Percentiles rank a stretch among this genome's conserved stretches.
These are phyloP conservation scores for Aspergillus transmontanensis DNA, from an alignment of 2,329 filamentous ascomycete species.

Conservation along the genomic window DNA sequence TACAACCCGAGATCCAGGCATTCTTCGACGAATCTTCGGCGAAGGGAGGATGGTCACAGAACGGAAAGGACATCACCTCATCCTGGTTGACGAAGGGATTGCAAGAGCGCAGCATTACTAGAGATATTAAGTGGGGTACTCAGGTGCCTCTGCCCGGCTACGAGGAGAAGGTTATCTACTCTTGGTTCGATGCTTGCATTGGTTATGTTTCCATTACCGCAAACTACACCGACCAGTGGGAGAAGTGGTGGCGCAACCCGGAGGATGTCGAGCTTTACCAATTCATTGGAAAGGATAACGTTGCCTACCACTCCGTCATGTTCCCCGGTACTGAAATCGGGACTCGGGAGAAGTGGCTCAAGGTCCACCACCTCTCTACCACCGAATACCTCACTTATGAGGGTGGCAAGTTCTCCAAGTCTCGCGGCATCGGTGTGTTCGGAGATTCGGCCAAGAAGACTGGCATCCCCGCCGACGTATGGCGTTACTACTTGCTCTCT, in stretches of 20 bases:
- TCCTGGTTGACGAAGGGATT: conserved; percentile 70
- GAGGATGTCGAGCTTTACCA: conserved; percentile 88
- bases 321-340: conserved; percentile 88
- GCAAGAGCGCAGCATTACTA: conserved; percentile 83
- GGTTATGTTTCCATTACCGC: conserved; percentile 95
- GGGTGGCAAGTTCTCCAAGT: conserved; percentile 90
- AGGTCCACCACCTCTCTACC: conserved; percentile 83
- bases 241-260: conserved; percentile 92
- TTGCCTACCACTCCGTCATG: conserved; percentile 85
- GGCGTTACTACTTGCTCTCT: conserved; percentile 87
- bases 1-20: conserved; percentile 73
- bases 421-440: conserved; percentile 85
- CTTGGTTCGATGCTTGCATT: conserved; percentile 91
- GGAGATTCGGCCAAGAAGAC: conserved; percentile 87
- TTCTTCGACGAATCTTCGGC: conserved; percentile 76
- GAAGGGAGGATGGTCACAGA: conserved; percentile 61
- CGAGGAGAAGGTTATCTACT: conserved; percentile 82
- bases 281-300: conserved; percentile 94
- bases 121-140: conserved; percentile 89
- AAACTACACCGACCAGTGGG: conserved; percentile 84
- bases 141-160: conserved; percentile 63
- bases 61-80: conserved; percentile 48
- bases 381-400: conserved; percentile 91
- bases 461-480: conserved; percentile 82
- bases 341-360: conserved; percentile 83